Evolutionary conservation across 805 yeast genomes (phyloP).

Genomic region (Zygoascus bituminiphila): DNA sequence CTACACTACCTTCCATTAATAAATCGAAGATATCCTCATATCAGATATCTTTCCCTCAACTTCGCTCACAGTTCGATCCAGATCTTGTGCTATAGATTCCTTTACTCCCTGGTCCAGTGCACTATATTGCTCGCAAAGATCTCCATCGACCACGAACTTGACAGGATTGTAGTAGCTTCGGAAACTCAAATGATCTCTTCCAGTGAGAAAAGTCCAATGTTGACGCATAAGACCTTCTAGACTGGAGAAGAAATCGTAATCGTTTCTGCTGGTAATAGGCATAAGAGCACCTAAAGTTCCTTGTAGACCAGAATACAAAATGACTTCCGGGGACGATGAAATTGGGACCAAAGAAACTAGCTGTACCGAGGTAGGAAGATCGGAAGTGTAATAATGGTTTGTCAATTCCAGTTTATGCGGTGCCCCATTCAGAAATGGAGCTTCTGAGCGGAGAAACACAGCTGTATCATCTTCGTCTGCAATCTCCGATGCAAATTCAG

Average conservation of each 20-base stretch:
- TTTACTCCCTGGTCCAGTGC: conserved; percentile 18
- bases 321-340: conserved; percentile 36
- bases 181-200: conserved; percentile 58
- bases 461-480: conserved; percentile 46
- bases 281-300: conserved; percentile 72
- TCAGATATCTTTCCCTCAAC: conserved; percentile 27
- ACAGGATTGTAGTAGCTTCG: conserved; percentile 79
- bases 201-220: conserved; percentile 33
- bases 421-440: conserved; percentile 39
- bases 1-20: conserved; percentile 8
- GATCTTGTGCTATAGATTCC: conserved; percentile 24
- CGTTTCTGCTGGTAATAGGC: conserved; percentile 58
- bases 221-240: conserved; percentile 39
- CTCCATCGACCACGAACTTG: conserved; percentile 79
- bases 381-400: conserved; percentile 60
- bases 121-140: conserved; percentile 56
- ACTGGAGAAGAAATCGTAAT: conserved; percentile 48
- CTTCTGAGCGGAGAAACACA: conserved; percentile 30
- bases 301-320: conserved; percentile 67
- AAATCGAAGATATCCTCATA: conserved; percentile 23
- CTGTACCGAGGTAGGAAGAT: conserved; percentile 56
- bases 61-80: conserved; percentile 26
- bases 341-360: conserved; percentile 39
- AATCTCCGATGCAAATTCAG: conserved; percentile 39
- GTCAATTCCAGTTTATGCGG: conserved; percentile 36